These are phyloP conservation scores for Debaryomyces sp. DNA, from an alignment of 1,139 yeast genomes.

Conservation along the genomic window DNA sequence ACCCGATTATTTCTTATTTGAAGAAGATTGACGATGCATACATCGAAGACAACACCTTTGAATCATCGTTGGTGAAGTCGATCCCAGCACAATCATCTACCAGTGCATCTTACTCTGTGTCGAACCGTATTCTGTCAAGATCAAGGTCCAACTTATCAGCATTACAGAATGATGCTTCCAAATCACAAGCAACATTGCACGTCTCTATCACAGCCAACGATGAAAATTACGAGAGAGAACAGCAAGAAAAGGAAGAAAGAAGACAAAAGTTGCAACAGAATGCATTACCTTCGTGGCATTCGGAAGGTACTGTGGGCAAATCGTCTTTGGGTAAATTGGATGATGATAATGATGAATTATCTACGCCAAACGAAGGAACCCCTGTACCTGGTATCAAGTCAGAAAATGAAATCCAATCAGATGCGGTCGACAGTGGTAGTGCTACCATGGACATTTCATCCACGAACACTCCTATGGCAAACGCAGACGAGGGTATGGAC, in stretches of 20 bases:
- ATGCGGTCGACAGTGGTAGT: slow-evolving; percentile 10
- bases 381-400: slow-evolving; percentile 16
- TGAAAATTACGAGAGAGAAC: slow-evolving; percentile 71
- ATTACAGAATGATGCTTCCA: slow-evolving; percentile 40
- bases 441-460: slow-evolving; percentile 11
- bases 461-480: slow-evolving; percentile 3
- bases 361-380: slow-evolving; percentile 17
- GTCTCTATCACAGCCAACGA: slow-evolving; percentile 92
- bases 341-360: slow-evolving; percentile 28
- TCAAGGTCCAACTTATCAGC: slow-evolving; percentile 34
- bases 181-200: slow-evolving; percentile 74
- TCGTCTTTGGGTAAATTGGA: slow-evolving; percentile 52
- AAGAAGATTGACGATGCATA: slow-evolving; percentile 84
- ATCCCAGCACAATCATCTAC: slow-evolving; percentile 82
- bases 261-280: slow-evolving; percentile 81
- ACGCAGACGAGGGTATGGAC: neutral
- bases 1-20: slow-evolving; percentile 81
- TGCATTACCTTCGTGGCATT: slow-evolving; percentile 96
- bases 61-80: slow-evolving; percentile 72
- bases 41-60: slow-evolving; percentile 88
- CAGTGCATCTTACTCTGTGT: slow-evolving; percentile 60
- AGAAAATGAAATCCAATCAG: slow-evolving; percentile 9
- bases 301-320: slow-evolving; percentile 82
- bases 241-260: slow-evolving; percentile 68
- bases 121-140: slow-evolving; percentile 35